phyloP scores from a whole-genome alignment of 805 yeast genomes.

The Pichia thaimueangensis region DNA sequence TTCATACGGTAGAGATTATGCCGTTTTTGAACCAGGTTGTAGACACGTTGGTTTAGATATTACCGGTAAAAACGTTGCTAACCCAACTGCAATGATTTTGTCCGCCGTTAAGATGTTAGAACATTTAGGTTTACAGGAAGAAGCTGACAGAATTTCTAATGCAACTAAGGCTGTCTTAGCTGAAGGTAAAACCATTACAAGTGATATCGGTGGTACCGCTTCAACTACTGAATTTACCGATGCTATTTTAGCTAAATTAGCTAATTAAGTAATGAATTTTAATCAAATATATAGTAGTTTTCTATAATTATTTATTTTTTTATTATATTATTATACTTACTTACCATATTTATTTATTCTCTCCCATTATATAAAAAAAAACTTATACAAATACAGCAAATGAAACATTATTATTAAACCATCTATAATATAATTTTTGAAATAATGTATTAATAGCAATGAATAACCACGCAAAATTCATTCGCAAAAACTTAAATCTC shows the following conservation, averaged over 20 bases:
- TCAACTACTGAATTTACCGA: constrained; percentile 92
- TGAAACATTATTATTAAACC: too few relatives aligned
- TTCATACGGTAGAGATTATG: constrained; percentile 94
- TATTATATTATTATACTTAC: too few relatives aligned
- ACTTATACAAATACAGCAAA: too few relatives aligned
- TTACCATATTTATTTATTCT: too few relatives aligned
- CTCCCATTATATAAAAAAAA: too few relatives aligned
- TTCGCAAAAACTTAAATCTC: too few relatives aligned
- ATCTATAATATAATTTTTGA: too few relatives aligned
- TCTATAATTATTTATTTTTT: too few relatives aligned
- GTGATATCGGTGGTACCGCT: constrained; percentile 86
- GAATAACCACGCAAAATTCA: too few relatives aligned
- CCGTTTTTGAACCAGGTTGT: constrained; percentile 99
- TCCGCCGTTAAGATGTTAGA: constrained; percentile 89
- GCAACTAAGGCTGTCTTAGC: constrained; percentile 89
- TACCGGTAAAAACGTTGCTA: constrained; percentile 89
- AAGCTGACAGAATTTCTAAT: constrained; percentile 79
- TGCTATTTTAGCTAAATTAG: constrained; percentile 74
- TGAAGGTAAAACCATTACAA: constrained; percentile 79
- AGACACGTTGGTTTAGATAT: constrained; percentile 98
- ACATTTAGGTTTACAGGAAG: constrained; percentile 82
- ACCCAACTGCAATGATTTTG: constrained; percentile 96
- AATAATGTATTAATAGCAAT: too few relatives aligned
- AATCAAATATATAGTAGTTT: too few relatives aligned
- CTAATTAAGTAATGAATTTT: constrained; percentile 11